Base-by-base conservation (phyloP, 345 rosid genomes). In the Eutrema yunnanense region DNA sequence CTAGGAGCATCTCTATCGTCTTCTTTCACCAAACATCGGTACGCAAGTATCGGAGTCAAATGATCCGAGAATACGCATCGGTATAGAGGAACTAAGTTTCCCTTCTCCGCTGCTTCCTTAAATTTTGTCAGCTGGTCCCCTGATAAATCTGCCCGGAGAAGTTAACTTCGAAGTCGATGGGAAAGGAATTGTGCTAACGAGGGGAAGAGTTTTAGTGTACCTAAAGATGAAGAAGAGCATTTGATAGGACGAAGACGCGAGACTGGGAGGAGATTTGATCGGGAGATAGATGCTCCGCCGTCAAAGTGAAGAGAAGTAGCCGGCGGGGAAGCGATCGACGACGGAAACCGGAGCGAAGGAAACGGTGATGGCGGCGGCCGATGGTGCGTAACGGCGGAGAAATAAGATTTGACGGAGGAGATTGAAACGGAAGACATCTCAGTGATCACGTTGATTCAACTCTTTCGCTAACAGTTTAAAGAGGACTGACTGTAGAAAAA, bases 1-100 rank as follows among this genome's bases (percentile, higher is more conserved):
- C 97, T 94, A 0, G 98, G 97, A 76, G 98, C 95, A 67, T 94
- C 97, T 72, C 96, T 81, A 43, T 94, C 98, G 57, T 94, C 98
- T 77, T 94, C 96, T 82, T 86, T 89, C 16, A 94, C 97, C 75
- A 91, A 80, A 76, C 97, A 94, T 36, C 98, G 80, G 69, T 91
- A 91, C 2, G 96, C 97, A 10, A 94, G 80, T 73, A 94, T 90
- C 0, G 96, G 98, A 64, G 97, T 94, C 29, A 94, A 78, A 75
- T 94, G 98, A 84, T 91, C 98, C 2, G 96, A 86, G 84, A 94
- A 87, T 54, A 94, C 86, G 76, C 88, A 83, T 50, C 76, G 77
- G 80, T 82, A 82, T 33, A 91, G 73, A 57, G 98, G 97, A 65
- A 94, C 76, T 72, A 94, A 73, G 83, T 88, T 94, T 63, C 96